Conservation (phyloP, 2,329 filamentous ascomycete species). For the Waltergamsia citrina region DNA sequence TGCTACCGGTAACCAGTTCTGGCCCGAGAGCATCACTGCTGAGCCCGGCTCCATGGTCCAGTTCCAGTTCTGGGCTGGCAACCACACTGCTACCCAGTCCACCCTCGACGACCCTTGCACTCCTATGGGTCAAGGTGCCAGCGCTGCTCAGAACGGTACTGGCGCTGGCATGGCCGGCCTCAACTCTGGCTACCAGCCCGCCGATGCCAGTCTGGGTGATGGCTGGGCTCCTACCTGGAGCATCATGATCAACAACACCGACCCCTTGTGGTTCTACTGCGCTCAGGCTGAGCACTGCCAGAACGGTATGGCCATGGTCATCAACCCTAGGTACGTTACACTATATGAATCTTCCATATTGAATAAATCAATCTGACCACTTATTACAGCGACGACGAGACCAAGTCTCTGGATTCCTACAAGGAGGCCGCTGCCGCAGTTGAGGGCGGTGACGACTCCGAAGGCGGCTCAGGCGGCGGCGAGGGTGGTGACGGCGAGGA, state of each 20-base stretch:
- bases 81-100: constrained; percentile 75
- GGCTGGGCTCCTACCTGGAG: constrained; percentile 59
- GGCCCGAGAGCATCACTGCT: constrained; percentile 56
- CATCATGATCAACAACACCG: constrained; percentile 57
- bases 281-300: constrained; percentile 67
- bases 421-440: constrained; percentile 23
- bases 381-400: neutral
- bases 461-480: constrained; percentile 3
- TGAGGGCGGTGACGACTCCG: constrained; percentile 4
- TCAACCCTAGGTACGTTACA: constrained; percentile 58
- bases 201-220: constrained; percentile 37
- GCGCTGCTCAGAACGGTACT: no score
- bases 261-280: constrained; percentile 74
- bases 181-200: constrained; percentile 60
- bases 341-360: neutral
- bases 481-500: neutral
- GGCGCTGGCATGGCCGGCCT: constrained; percentile 36
- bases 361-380: neutral
- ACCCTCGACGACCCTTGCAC: constrained; percentile 63
- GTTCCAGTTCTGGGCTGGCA: constrained; percentile 57
- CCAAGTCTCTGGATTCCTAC: constrained; percentile 35
- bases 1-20: constrained; percentile 45
- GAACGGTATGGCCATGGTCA: constrained; percentile 64
- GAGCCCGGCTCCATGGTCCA: constrained; percentile 53
- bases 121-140: constrained; percentile 44